Conservation (phyloP, 495 filamentous ascomycete genomes). For the Penicillium paxilli region DNA sequence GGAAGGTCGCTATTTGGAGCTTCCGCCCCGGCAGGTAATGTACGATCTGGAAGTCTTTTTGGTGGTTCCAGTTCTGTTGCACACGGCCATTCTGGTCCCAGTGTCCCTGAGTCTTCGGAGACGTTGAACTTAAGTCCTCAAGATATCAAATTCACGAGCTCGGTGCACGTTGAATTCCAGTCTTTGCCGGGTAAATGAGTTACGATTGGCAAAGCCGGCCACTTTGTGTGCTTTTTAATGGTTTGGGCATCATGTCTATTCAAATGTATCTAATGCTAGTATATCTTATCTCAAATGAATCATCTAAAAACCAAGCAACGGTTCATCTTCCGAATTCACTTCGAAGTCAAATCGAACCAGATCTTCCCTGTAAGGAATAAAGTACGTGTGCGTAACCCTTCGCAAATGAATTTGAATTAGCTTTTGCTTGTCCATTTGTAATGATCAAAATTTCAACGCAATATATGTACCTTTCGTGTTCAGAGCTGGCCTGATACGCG, state of each 20-base stretch:
- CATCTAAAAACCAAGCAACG: conserved; percentile 15
- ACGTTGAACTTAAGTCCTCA: conserved; percentile 9
- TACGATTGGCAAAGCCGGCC: background rate
- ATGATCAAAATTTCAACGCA: background rate
- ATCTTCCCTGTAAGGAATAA: conserved; percentile 50
- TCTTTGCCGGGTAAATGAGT: background rate
- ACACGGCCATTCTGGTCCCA: background rate
- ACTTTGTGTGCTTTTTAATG: background rate
- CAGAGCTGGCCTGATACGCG: conserved; percentile 48
- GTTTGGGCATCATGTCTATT: background rate
- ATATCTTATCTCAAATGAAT: background rate
- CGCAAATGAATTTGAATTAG: background rate
- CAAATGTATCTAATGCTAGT: background rate
- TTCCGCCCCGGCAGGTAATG: background rate
- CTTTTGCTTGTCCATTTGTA: background rate
- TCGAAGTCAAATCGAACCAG: conserved; percentile 52
- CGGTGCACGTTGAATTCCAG: conserved; percentile 9
- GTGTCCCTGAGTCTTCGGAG: background rate
- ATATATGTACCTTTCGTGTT: conserved; percentile 42
- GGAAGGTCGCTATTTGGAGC: background rate
- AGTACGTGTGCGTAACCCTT: conserved; percentile 43
- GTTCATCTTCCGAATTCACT: conserved; percentile 40
- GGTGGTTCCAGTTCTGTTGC: background rate
- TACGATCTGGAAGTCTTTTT: background rate
- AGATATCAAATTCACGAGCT: conserved; percentile 8